phyloP scores from a whole-genome alignment of 169 alveolate species.

The Babesia bigemina region DNA sequence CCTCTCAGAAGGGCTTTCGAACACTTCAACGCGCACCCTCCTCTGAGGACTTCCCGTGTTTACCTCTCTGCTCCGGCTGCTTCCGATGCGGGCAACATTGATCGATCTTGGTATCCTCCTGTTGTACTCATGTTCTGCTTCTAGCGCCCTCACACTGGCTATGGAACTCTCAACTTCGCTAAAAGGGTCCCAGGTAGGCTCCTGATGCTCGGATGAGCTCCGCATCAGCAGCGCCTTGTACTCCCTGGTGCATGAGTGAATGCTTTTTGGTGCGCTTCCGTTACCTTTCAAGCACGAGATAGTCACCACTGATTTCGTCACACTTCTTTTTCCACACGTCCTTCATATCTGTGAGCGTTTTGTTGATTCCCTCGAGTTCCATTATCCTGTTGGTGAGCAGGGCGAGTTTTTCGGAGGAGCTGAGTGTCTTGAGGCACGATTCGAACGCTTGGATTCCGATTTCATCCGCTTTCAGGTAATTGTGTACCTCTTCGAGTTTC shows the following conservation, averaged over 20 bases:
- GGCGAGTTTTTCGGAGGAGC: slow-evolving; percentile 27
- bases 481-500: slow-evolving; percentile 28
- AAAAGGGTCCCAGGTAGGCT: background rate
- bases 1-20: background rate
- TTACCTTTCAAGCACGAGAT: slow-evolving; percentile 42
- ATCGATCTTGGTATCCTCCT: slow-evolving; percentile 4
- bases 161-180: background rate
- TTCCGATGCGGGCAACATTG: background rate
- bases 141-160: background rate
- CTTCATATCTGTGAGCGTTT: slow-evolving; percentile 11
- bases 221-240: background rate
- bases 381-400: slow-evolving; percentile 40
- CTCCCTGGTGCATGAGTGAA: slow-evolving; percentile 19
- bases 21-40: background rate
- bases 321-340: slow-evolving; percentile 48
- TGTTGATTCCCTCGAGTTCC: slow-evolving; percentile 43
- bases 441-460: background rate
- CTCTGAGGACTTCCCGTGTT: background rate
- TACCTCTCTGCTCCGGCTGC: background rate
- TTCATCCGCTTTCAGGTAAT: slow-evolving; percentile 23
- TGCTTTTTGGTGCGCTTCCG: background rate
- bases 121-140: background rate
- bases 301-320: slow-evolving; percentile 22
- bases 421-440: slow-evolving; percentile 6
- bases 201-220: background rate